These are phyloP conservation scores for Alternaria sp. DNA, from an alignment of 2,329 filamentous ascomycete genomes.

Conservation along the genomic window DNA sequence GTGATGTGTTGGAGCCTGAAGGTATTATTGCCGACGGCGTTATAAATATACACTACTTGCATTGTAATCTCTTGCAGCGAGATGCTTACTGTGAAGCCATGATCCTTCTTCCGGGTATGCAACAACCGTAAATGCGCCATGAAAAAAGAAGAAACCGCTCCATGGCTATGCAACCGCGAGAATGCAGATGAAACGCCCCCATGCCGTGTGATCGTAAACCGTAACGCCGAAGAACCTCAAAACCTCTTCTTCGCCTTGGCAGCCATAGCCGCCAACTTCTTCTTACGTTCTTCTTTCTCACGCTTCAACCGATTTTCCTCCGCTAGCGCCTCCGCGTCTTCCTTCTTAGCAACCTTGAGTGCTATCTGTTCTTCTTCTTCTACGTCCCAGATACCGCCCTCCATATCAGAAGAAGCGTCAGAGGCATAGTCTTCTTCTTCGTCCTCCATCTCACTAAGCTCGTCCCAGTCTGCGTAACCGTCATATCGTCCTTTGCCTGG, in stretches of 20 bases:
- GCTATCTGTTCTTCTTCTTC: constrained; percentile 73
- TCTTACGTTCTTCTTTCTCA: constrained; percentile 47
- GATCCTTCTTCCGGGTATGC: constrained; percentile 22
- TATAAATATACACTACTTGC: constrained; percentile 26
- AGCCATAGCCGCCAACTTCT: constrained; percentile 39
- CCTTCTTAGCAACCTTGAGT: constrained; percentile 66
- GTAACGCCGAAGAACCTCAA: constrained; percentile 34
- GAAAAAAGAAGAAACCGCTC: constrained; percentile 31
- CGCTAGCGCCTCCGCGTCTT: constrained; percentile 70
- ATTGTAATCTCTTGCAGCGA: constrained; percentile 16
- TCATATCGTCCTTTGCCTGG: constrained; percentile 43
- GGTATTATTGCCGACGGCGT: constrained; percentile 7
- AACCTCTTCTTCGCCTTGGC: constrained; percentile 41
- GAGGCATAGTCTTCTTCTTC: constrained; percentile 71
- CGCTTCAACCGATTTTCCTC: constrained; percentile 56
- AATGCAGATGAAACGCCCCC: constrained; percentile 35
- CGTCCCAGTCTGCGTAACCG: constrained; percentile 49
- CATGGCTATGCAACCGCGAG: constrained; percentile 40
- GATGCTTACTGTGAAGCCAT: constrained; percentile 23
- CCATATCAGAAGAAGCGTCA: constrained; percentile 77
- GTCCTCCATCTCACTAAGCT: constrained; percentile 54
- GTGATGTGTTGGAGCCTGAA: constrained; percentile 3
- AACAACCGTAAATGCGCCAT: constrained; percentile 29
- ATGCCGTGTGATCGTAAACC: constrained; percentile 35
- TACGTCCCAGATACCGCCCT: constrained; percentile 75